Percentiles rank a stretch among this genome's conserved stretches.
Conservation (phyloP, 768 basidiomycete genomes). For the Tricholoma bakamatsutake region DNA sequence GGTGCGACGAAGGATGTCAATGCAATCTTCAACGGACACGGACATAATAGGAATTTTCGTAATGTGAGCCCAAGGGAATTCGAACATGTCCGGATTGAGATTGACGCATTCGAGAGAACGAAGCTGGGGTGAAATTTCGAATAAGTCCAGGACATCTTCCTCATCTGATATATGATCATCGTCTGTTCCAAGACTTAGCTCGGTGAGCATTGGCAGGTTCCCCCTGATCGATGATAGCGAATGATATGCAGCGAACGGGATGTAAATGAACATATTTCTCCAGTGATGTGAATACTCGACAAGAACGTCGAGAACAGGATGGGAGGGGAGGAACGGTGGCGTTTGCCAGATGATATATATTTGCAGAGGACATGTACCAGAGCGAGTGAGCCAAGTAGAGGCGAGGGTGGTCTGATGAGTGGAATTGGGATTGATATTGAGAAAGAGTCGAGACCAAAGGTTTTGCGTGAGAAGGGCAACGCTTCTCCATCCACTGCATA, state of each 20-base stretch:
- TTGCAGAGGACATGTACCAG: constrained; percentile 15
- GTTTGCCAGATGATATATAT: constrained; percentile 20
- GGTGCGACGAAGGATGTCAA: constrained; percentile 15
- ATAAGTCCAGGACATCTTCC: constrained; percentile 10
- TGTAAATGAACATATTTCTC: constrained; percentile 17
- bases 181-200: constrained; percentile 17
- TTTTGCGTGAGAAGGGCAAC: constrained; percentile 33
- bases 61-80: constrained; percentile 16
- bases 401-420: constrained; percentile 13
- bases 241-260: constrained; percentile 14
- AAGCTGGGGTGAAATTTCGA: constrained; percentile 14
- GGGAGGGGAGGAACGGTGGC: constrained; percentile 14
- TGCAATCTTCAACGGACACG: constrained; percentile 8
- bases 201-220: constrained; percentile 14
- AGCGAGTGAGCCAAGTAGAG: constrained; percentile 17
- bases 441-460: constrained; percentile 35
- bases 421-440: constrained; percentile 18
- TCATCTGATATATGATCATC: constrained; percentile 4
- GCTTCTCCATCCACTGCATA: constrained; percentile 35
- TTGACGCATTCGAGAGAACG: constrained; percentile 19
- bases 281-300: constrained; percentile 16
- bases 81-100: constrained; percentile 17
- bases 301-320: constrained; percentile 17
- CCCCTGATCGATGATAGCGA: constrained; percentile 15
- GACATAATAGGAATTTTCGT: constrained; percentile 16